Base-by-base conservation (phyloP, 352 stramenopile genomes). In the Elongisporangium prolatum region DNA sequence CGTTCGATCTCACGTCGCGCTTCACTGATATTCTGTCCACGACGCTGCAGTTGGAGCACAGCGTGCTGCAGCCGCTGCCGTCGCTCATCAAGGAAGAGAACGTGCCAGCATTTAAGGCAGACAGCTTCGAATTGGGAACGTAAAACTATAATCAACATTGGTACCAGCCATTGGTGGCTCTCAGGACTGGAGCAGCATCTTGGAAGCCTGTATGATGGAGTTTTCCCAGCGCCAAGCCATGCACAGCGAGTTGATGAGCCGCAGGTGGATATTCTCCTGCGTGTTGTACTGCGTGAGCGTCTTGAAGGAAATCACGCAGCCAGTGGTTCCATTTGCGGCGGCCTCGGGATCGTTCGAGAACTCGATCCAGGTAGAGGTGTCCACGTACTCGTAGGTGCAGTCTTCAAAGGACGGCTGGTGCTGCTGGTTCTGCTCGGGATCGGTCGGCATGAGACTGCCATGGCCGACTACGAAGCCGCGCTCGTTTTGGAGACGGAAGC, bases 241-340 rank as follows among this genome's bases (percentile, higher is more conserved):
- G 28, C 61, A 77, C n/a, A 82, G 74, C 4, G 68, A 66, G 61
- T 82, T 82, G 17, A 82, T 68, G 21, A 82, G 73, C 11, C 73
- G 70, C 56, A 82, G 63, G 24, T 79, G 70, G 54, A 73, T 74
- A 54, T 82, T 71, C 40, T 86, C 72, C 49, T 86, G 74, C 21
- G 74, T 85, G 59, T 85, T 74, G 64, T 85, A 86, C 61, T 77
- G 74, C 9, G 76, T 74, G 18, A 75, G 69, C 21, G 72, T 75
- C 34, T 82, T 74, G 61, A 88, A 88, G 61, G 86, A 86, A 67
- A 88, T 74, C 22, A 72, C 69, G 25, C 75, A 82, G 10, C 76
- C 74, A 21, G 63, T 18, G 34, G 76, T 65, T 17, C 71, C 68
- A 4, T 70, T 72, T 7, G 28, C 28, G 4, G 8, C 28, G 1